phyloP scores from a whole-genome alignment of 2,329 filamentous ascomycete species.

The Thermoascus crustaceus region DNA sequence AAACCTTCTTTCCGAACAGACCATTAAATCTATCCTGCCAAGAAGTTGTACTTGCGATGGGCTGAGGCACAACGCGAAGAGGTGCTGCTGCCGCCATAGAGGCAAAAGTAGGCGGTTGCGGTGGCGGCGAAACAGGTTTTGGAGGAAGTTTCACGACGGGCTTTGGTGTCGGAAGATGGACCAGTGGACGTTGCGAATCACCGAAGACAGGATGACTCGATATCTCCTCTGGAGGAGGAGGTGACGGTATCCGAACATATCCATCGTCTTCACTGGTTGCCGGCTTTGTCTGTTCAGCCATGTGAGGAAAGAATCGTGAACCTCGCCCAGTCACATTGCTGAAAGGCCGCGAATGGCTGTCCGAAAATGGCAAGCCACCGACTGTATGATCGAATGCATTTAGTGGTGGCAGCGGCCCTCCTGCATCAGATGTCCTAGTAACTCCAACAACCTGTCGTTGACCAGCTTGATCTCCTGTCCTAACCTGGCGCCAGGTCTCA shows the following conservation, averaged over 20 bases:
- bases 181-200: conserved; percentile 43
- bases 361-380: conserved; percentile 27
- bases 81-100: conserved; percentile 33
- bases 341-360: conserved; percentile 26
- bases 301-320: conserved; percentile 42
- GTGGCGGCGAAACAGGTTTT: conserved; percentile 34
- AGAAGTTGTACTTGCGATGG: conserved; percentile 39
- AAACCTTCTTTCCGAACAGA: conserved; percentile 57
- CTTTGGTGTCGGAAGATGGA: conserved; percentile 52
- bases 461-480: conserved; percentile 31
- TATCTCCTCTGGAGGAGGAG: conserved; percentile 51
- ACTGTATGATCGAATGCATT: conserved; percentile 30
- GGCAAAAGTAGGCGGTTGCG: conserved; percentile 40
- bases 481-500: conserved; percentile 41
- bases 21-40: conserved; percentile 84
- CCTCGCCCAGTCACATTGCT: conserved; percentile 32
- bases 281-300: conserved; percentile 28
- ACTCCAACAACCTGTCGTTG: conserved; percentile 32
- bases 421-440: conserved; percentile 23
- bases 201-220: conserved; percentile 50
- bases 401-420: conserved; percentile 21
- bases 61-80: conserved; percentile 30
- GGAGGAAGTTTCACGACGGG: conserved; percentile 79
- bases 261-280: conserved; percentile 22
- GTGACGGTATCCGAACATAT: conserved; percentile 35